Base-by-base conservation (phyloP, 225 moss, liverwort and hornwort species). In the Lunularia cruciata region DNA sequence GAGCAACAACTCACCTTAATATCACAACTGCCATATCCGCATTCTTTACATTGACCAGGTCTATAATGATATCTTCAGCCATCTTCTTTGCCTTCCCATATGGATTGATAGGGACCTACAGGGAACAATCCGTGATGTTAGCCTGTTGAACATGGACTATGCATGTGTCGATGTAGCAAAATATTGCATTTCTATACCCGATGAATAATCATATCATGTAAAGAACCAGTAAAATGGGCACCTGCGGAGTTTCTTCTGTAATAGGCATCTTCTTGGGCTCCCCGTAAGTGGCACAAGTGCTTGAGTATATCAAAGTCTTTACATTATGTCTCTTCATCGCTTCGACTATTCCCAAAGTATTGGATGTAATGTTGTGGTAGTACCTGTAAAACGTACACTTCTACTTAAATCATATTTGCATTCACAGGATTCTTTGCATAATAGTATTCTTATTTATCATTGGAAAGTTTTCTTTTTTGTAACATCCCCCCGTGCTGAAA, bases 51-150 rank as follows among this genome's bases (percentile, higher is more conserved):
- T 48, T 18, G 7, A 83, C 82, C 60, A 84, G 87, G 75, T 87
- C 90, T 74, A 79, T 57, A 26, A 90, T 86, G 14, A 87, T 90
- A 60, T 90, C 90, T 73, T 90, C 90, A 27, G 90, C 85, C 90
- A 90, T 90, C 58, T 90, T 87, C 78, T 87, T 90, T 12, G 90
- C 87, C 76, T 90, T 90, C 40, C 90, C 90, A 49, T 87, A 90
- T 3, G 90, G 90, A 43, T 87, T 90, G 52, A 90, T 90, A 59
- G 90, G 90, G 67, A 86, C 84, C 90, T 90, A 57, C 2, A 65
- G 18, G 42, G 23, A 61, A 23, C 3, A 35, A 40, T 43, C 1
- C 16, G 43, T 43, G 43, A 11, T 43, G 2, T 10, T 16, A 11
- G 16, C 11, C 43, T 43, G 3, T 43, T 43, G 5, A 16, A n/a